Evolutionary conservation across 805 yeast species (phyloP).

Genomic region (Schwanniomyces occidentalis): DNA sequence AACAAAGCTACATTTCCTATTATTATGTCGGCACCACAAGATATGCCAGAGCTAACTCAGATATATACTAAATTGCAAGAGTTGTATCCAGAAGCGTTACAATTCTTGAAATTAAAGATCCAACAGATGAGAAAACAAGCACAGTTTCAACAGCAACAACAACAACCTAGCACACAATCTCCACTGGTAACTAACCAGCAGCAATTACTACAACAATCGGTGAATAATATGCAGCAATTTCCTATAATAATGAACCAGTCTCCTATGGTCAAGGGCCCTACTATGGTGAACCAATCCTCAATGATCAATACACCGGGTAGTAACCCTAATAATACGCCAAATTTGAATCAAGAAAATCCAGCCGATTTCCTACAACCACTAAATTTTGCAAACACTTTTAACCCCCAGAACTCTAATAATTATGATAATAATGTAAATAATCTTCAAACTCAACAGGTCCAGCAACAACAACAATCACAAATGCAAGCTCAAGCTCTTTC

Average conservation of each 20-base stretch:
- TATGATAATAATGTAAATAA: neutral
- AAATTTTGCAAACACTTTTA: too few species aligned
- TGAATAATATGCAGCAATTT: too few species aligned
- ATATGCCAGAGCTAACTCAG: conserved; percentile 52
- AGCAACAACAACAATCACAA: conserved; percentile 13
- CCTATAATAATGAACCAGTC: too few species aligned
- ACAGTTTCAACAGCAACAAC: conserved; percentile 15
- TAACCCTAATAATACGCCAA: neutral
- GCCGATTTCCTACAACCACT: too few species aligned
- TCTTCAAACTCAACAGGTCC: conserved; percentile 4
- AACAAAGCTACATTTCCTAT: conserved; percentile 44
- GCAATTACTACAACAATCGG: conserved; percentile 9
- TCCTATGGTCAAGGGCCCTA: conserved; percentile 2
- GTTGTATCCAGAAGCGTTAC: conserved; percentile 56
- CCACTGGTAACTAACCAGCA: conserved; percentile 11
- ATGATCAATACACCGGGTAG: conserved; percentile 1
- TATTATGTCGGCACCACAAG: conserved; percentile 54
- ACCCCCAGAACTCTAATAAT: too few species aligned
- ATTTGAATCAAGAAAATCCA: conserved; percentile 1
- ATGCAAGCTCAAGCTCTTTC: conserved; percentile 24
- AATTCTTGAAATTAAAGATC: conserved; percentile 39
- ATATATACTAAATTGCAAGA: conserved; percentile 49
- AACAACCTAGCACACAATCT: conserved; percentile 7
- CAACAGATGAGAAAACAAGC: conserved; percentile 38
- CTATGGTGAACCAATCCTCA: conserved; percentile 1